These are phyloP conservation scores for Cyathus striatus DNA, from an alignment of 768 basidiomycete species.

Conservation along the genomic window DNA sequence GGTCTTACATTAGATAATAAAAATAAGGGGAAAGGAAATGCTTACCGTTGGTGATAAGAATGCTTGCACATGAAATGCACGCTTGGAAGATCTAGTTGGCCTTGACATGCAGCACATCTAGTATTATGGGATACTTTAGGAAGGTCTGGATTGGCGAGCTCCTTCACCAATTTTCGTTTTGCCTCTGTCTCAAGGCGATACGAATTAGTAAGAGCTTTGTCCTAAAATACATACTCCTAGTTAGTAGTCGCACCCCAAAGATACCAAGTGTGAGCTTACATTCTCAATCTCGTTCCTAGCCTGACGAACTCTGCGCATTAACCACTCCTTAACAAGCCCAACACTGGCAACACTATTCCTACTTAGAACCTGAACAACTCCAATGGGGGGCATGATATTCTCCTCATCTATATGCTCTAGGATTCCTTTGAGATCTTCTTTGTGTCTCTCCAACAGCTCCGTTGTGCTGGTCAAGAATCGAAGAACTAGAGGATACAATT, in stretches of 20 bases:
- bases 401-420: conserved; percentile 77
- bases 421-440: conserved; percentile 63
- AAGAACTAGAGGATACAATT: conserved; percentile 84
- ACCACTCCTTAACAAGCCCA: conserved; percentile 88
- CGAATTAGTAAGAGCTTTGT: conserved; percentile 80
- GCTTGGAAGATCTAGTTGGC: conserved; percentile 86
- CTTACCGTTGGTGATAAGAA: conserved; percentile 90
- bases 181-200: conserved; percentile 81
- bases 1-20: neutral
- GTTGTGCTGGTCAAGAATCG: conserved; percentile 84
- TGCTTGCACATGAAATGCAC: conserved; percentile 99
- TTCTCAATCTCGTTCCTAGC: conserved; percentile 74
- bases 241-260: no score
- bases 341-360: conserved; percentile 88
- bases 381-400: conserved; percentile 83
- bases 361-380: conserved; percentile 83
- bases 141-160: conserved; percentile 70
- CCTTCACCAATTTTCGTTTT: conserved; percentile 77
- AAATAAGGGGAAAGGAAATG: neutral
- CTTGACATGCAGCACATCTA: conserved; percentile 84
- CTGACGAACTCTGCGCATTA: conserved; percentile 72
- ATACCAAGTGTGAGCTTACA: no score
- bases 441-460: conserved; percentile 66
- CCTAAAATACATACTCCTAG: conserved; percentile 39
- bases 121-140: conserved; percentile 94